Base-by-base conservation (phyloP, 352 stramenopile genomes). In the Globisporangium iwayamae region DNA sequence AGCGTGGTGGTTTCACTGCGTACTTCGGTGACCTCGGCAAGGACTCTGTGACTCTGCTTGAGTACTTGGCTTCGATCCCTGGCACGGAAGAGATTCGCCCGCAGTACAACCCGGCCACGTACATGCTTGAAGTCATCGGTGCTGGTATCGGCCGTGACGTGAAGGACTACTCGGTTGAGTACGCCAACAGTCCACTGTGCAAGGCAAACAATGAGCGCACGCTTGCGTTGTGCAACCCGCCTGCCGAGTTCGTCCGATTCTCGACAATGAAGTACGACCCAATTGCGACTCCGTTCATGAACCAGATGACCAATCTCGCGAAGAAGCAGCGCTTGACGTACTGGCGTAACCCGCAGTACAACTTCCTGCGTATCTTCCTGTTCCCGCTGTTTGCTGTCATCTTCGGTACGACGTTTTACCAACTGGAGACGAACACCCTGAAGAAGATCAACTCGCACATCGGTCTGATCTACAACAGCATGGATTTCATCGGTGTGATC, bases 1-100 rank as follows among this genome's bases (percentile, higher is more conserved):
- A 94, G 53, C 71, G 69, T 46, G 79, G 77, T 20, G 80, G 78
- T 0, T 77, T 65, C 51, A 79, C 70, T 10, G 81, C 93, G 2
- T 98, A 91, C 69, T 97, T 97, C 66, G 90, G 92, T 43, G 80
- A 95, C 14, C 67, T 98, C 20, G 92, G 90, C 18, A 62, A 89
- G 2, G 85, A 73, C 9, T 48, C 43, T 1, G 65, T 64, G 18
- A 89, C 89, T 51, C 74, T 98, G 58, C 81, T 98, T 20, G 61
- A 89, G 34, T 98, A 97, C 66, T 89, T 98, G 48, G 75, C 93
- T 36, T 70, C 62, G 2, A 81, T 93, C 43, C 94, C 89, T 20
- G 73, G 72, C 13, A 84, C 80, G 16, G 76, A 74, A 28, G 60
- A 78, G 43, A 92, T 96, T 53, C 70, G 65, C 2, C 69, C 81